Percentiles rank a stretch among this genome's conserved stretches.
Conservation (phyloP, 2,329 filamentous ascomycete genomes). For the Didymellaceae sp. region DNA sequence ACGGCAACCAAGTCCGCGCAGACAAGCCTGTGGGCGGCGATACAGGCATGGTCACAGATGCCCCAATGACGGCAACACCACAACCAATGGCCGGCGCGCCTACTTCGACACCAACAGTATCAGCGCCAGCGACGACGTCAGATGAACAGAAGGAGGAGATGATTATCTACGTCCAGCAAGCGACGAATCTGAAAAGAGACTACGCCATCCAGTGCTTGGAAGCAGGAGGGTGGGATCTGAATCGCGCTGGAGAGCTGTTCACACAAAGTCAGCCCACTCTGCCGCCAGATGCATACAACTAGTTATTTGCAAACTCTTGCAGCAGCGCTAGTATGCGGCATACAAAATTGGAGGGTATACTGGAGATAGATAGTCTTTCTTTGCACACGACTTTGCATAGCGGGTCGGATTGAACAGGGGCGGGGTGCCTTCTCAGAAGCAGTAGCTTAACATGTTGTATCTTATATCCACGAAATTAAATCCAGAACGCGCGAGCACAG, state of each 20-base stretch:
- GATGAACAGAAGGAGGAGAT: constrained; percentile 69
- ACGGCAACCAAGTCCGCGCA: constrained; percentile 75
- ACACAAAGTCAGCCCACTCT: constrained; percentile 69
- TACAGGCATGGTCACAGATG: constrained; percentile 28
- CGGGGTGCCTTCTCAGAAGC: background rate
- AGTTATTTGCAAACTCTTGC: constrained; percentile 8
- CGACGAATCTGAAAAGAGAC: constrained; percentile 79
- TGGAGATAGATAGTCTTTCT: background rate
- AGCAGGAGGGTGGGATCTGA: constrained; percentile 80
- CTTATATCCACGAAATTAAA: no score
- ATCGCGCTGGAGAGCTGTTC: constrained; percentile 76
- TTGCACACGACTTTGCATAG: constrained; percentile 11
- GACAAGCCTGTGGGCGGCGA: constrained; percentile 57
- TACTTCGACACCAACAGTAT: constrained; percentile 26
- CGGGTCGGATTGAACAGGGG: constrained; percentile 10
- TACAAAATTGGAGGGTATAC: no score
- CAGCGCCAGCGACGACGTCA: background rate
- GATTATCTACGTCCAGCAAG: constrained; percentile 71
- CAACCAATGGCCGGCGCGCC: constrained; percentile 48
- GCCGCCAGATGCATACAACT: constrained; percentile 52
- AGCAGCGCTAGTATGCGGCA: constrained; percentile 4
- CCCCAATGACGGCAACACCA: constrained; percentile 53
- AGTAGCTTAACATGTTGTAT: no score
- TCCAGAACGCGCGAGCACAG: no score
- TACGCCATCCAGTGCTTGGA: constrained; percentile 83